A percentile compares a stretch with the other conserved stretches of the same genome.
phyloP scores from a whole-genome alignment of 352 stramenopile species.

The Pythium grandisporangium region DNA sequence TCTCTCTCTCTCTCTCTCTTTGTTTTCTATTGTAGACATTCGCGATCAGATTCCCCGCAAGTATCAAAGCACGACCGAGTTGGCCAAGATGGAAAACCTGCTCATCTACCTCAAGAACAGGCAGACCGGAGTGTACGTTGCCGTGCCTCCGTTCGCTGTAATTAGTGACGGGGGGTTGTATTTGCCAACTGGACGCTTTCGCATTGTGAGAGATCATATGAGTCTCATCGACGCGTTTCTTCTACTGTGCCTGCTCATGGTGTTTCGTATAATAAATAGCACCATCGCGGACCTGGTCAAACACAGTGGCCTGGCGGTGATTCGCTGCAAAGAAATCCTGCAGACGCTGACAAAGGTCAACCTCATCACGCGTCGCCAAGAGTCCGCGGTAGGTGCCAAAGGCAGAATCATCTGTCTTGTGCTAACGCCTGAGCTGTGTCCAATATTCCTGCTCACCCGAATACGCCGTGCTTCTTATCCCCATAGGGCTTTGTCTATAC shows the following conservation, averaged over 20 bases:
- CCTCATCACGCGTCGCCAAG: constrained; percentile 62
- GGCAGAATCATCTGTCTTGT: background rate
- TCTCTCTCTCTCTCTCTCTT: no score
- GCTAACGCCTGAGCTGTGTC: background rate
- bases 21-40: no score
- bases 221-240: background rate
- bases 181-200: no score
- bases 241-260: no score
- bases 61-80: constrained; percentile 67
- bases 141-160: no score
- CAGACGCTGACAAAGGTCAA: constrained; percentile 84
- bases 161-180: no score
- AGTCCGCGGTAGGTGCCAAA: constrained; percentile 40
- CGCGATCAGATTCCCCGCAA: constrained; percentile 75
- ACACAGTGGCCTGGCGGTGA: constrained; percentile 64
- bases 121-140: constrained; percentile 63
- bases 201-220: no score
- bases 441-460: no score
- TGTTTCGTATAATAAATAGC: no score
- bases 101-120: constrained; percentile 82
- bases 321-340: constrained; percentile 83
- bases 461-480: background rate
- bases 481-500: constrained; percentile 67
- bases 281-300: constrained; percentile 80
- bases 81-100: constrained; percentile 83